Base-by-base conservation (phyloP, 2,329 filamentous ascomycete species). In the Shiraia sp. region DNA sequence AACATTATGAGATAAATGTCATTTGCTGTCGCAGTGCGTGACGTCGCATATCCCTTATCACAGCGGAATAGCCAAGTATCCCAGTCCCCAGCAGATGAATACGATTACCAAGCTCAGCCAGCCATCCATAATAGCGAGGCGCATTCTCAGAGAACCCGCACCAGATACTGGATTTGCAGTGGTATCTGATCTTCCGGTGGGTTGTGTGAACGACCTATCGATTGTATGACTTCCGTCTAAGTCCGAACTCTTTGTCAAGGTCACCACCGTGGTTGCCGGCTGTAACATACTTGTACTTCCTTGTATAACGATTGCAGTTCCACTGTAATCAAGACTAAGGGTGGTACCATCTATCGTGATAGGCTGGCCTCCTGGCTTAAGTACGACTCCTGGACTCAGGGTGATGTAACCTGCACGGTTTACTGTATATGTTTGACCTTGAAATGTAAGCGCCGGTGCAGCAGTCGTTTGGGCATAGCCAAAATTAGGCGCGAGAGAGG, bases 331-430 rank as follows among this genome's bases (percentile, higher is more conserved):
- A 8, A 70, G 51, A 33, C 66, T 68, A 7, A 71, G 32, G 3
- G 55, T 60, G 3, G 55, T 63, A 3, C 68, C 67, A n/a, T 57
- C 49, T 2, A 68, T 46, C 1, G 57, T 66, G 10, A 70, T 63
- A 9, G 60, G 51, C 16, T 54, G 48, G 1, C 72, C 72, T 12
- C 74, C 68, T 9, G 66, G 61, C 3, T 63, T 59, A 12, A 70
- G 53, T 4, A 63, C 68, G 12, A 59, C 53, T n/a, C 67, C 71
- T 1, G 62, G 61, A 5, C 52, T 63, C 10, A 76, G 55, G 17
- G 62, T 60, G 57, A 72, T 75, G 36, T 72, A 70, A 5, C 72
- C 72, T 3, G 70, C 70, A 10, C 70, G 66, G 45, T 75, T 73
- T 3, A 70, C 67, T 0, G 71, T 74, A 45, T 70, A 73, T 1